These are phyloP conservation scores for Flueggea neowawraea DNA, from an alignment of 441 rosid species.

Conservation along the genomic window DNA sequence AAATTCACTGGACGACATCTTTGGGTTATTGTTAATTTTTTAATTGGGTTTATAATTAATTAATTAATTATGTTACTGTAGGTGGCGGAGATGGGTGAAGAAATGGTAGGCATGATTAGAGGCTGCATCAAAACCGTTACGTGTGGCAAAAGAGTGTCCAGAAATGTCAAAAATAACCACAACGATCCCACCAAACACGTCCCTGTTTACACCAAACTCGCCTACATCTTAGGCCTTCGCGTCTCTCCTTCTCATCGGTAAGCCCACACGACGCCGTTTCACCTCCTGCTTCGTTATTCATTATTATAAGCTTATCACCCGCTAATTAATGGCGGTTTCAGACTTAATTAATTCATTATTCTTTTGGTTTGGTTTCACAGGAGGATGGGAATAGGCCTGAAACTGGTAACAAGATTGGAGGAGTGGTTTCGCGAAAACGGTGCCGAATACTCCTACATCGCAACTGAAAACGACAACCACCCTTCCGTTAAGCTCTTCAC, in stretches of 20 bases:
- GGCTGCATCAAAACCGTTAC: conserved; percentile 97
- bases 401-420: conserved; percentile 58
- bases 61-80: conserved; percentile 11
- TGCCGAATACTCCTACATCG: conserved; percentile 88
- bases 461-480: conserved; percentile 85
- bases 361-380: conserved; percentile 23
- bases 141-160: conserved; percentile 55
- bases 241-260: conserved; percentile 90
- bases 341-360: not conserved
- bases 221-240: conserved; percentile 92
- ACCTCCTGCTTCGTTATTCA: not conserved
- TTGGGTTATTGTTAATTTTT: not conserved
- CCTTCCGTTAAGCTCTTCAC: conserved; percentile 84
- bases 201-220: conserved; percentile 82
- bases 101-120: conserved; percentile 87
- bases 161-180: conserved; percentile 32
- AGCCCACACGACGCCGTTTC: not conserved
- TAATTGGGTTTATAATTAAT: not conserved
- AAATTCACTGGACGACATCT: no score
- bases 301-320: not conserved
- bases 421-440: conserved; percentile 86
- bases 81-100: conserved; percentile 89
- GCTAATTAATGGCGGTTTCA: no score
- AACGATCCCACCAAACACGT: conserved; percentile 23
- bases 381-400: conserved; percentile 87